A percentile compares a stretch with the other conserved stretches of the same genome.
Evolutionary conservation across 1,284 basidiomycete species (phyloP).

Genomic region (Golubevia sp.): DNA sequence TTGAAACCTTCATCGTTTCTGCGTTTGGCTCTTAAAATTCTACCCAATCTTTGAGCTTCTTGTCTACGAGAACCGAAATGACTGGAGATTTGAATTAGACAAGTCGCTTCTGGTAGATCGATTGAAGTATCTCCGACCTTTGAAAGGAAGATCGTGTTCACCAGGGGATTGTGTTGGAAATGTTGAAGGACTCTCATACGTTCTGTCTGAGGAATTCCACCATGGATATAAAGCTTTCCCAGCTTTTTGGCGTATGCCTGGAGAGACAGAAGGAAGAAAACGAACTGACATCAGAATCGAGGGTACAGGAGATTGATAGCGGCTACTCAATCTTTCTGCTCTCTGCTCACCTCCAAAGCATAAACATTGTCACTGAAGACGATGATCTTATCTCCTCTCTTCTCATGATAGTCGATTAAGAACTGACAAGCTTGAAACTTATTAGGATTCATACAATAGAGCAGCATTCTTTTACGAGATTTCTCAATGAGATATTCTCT

Average conservation of each 20-base stretch:
- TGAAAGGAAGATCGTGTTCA: slow-evolving; percentile 62
- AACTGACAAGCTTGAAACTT: slow-evolving; percentile 61
- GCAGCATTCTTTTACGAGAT: slow-evolving; percentile 55
- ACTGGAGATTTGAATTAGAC: slow-evolving; percentile 57
- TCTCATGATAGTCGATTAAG: slow-evolving; percentile 60
- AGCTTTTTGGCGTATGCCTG: slow-evolving; percentile 58
- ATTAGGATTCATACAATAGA: slow-evolving; percentile 61
- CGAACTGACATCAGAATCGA: too few relatives aligned
- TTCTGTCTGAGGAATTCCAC: slow-evolving; percentile 54
- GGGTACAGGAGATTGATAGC: too few relatives aligned
- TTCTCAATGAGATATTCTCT: slow-evolving; percentile 57
- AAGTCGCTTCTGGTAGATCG: slow-evolving; percentile 60
- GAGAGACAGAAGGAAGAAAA: background rate
- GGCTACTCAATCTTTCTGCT: too few relatives aligned
- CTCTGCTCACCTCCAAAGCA: slow-evolving; percentile 36
- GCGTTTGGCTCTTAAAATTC: slow-evolving; percentile 56
- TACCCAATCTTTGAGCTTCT: slow-evolving; percentile 57
- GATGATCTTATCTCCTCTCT: slow-evolving; percentile 60
- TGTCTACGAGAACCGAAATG: slow-evolving; percentile 60
- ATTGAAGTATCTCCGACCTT: slow-evolving; percentile 61
- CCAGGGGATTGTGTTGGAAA: slow-evolving; percentile 59
- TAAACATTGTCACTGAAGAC: slow-evolving; percentile 61
- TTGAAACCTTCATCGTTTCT: slow-evolving; percentile 61
- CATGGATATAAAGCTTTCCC: slow-evolving; percentile 56
- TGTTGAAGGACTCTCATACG: slow-evolving; percentile 59